A percentile compares a stretch with the other conserved stretches of the same genome.
Conservation (phyloP, 257 asterid genomes). For the Nicotiana attenuata region DNA sequence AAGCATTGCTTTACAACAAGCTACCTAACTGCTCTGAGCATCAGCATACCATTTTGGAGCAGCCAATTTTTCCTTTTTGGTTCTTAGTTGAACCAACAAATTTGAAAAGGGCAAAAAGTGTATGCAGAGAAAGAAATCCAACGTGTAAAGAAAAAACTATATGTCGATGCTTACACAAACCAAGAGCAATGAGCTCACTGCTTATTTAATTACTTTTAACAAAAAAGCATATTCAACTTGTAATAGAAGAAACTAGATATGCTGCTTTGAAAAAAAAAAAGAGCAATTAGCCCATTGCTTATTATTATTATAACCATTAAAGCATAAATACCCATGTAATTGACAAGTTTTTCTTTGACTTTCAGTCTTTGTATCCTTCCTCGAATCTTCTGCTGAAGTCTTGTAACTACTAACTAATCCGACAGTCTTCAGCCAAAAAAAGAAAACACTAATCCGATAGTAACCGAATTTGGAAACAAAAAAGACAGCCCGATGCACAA, state of each 20-base stretch:
- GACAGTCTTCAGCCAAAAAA: too few relatives aligned
- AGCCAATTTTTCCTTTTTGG: not conserved
- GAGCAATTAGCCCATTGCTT: not conserved
- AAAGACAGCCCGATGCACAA: too few relatives aligned
- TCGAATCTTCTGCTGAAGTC: not conserved
- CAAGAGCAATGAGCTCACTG: not conserved
- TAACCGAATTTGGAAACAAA: not conserved
- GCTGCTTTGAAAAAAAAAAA: not conserved
- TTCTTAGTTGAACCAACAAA: not conserved
- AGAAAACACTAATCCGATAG: too few relatives aligned
- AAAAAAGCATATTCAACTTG: not conserved
- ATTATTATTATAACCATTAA: not conserved
- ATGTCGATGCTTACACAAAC: not conserved
- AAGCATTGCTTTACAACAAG: not conserved
- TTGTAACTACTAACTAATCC: too few relatives aligned
- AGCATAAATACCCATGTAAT: too few relatives aligned
- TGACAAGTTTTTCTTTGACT: not conserved
- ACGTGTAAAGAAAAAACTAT: not conserved
- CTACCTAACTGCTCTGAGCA: not conserved
- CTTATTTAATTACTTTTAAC: not conserved
- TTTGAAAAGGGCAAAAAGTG: not conserved
- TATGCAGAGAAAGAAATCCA: not conserved
- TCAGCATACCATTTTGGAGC: not conserved
- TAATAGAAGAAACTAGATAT: not conserved
- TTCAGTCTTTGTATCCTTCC: not conserved